These are phyloP conservation scores for Chlorencoelia australis DNA, from an alignment of 2,329 filamentous ascomycete species.

Conservation along the genomic window DNA sequence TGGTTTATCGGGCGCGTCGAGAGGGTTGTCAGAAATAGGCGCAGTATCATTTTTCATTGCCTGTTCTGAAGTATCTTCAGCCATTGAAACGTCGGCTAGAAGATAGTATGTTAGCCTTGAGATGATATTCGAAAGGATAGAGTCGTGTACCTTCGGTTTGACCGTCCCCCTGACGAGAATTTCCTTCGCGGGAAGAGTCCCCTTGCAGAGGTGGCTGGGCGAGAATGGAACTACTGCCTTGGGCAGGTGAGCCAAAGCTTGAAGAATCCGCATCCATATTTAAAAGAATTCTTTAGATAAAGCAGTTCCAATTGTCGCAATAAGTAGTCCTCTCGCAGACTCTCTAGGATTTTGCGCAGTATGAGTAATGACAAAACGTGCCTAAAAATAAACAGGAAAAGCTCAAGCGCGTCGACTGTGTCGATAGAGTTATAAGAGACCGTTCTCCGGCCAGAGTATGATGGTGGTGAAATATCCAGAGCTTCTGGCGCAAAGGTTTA, in stretches of 20 bases:
- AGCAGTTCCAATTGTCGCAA: constrained; percentile 25
- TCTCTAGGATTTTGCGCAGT: constrained; percentile 9
- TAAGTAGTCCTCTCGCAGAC: constrained; percentile 9
- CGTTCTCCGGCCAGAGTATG: neutral
- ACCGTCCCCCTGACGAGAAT: constrained; percentile 25
- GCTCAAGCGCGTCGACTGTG: constrained; percentile 7
- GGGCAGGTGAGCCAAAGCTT: constrained; percentile 47
- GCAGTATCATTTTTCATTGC: constrained; percentile 49
- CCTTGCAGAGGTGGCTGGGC: constrained; percentile 43
- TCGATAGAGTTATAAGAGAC: neutral
- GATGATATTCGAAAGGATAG: constrained; percentile 1
- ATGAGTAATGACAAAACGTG: no score
- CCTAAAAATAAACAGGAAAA: no score
- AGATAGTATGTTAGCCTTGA: constrained; percentile 3
- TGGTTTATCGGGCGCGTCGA: constrained; percentile 58
- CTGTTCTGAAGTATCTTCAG: constrained; percentile 37
- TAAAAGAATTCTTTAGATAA: constrained; percentile 13
- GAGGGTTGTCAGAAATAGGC: constrained; percentile 50
- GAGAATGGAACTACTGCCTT: constrained; percentile 44
- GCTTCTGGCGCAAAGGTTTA: constrained; percentile 6
- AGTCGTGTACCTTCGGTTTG: constrained; percentile 37
- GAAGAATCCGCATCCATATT: constrained; percentile 49
- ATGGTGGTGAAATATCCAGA: constrained; percentile 2
- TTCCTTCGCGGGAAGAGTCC: constrained; percentile 28
- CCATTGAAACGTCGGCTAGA: constrained; percentile 52